Conservation (phyloP, 176 grass and related monocot species). For the Aegilops bicornis region DNA sequence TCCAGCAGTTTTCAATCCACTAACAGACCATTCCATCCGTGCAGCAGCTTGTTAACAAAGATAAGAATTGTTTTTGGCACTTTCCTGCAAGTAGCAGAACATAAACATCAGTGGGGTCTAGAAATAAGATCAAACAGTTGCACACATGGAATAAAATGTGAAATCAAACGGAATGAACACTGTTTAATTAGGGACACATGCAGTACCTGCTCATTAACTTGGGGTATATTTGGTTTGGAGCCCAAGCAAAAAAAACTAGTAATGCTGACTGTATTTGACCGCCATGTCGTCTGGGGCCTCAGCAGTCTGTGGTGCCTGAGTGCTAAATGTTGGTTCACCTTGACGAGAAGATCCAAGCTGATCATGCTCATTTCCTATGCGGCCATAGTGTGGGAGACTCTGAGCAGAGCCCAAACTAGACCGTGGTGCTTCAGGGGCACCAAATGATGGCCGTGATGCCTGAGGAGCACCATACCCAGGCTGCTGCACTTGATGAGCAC, state of each 20-base stretch:
- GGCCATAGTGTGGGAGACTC: not conserved
- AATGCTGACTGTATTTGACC: not conserved
- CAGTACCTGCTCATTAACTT: not conserved
- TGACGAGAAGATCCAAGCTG: constrained; percentile 6
- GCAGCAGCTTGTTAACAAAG: not conserved
- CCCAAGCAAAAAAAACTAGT: not conserved
- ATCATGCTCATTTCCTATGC: not conserved
- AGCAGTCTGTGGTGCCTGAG: constrained; percentile 27
- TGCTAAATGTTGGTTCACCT: not conserved
- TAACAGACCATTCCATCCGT: not conserved
- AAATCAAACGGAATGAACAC: not conserved
- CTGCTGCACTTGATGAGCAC: constrained; percentile 1
- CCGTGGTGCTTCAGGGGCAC: constrained; percentile 34
- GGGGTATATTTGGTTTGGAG: not conserved
- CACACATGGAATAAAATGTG: not conserved
- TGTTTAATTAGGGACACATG: not conserved
- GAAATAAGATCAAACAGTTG: not conserved
- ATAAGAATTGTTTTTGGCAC: not conserved
- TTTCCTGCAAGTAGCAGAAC: constrained; percentile 5
- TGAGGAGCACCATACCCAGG: not conserved
- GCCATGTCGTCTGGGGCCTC: not conserved
- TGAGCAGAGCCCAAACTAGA: not conserved
- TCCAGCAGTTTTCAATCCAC: not conserved
- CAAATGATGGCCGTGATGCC: constrained; percentile 12
- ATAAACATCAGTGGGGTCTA: not conserved